Percentiles rank a stretch among this genome's conserved stretches.
Evolutionary conservation across 2,329 filamentous ascomycete genomes (phyloP).

Genomic region (Phaeomoniella chlamydospora): DNA sequence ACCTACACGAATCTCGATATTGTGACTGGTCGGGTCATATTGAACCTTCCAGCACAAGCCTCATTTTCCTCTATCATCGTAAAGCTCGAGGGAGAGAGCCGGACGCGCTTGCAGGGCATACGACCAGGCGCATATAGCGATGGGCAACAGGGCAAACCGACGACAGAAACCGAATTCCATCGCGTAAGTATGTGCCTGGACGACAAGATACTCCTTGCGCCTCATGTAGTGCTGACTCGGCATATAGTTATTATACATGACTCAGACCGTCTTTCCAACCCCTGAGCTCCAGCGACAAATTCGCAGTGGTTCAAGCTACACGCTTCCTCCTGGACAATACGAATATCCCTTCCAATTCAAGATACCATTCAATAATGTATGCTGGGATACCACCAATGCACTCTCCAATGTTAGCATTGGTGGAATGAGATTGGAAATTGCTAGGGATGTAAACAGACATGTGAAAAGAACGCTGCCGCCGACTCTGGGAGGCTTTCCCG

Average conservation of each 20-base stretch:
- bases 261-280: constrained; percentile 29
- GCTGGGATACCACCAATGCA: constrained; percentile 23
- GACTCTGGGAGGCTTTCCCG: constrained; percentile 72
- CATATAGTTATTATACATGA: constrained; percentile 30
- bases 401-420: constrained; percentile 30
- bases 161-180: constrained; percentile 32
- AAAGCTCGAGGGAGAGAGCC: constrained; percentile 34
- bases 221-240: background rate
- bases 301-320: constrained; percentile 22
- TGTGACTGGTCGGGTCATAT: constrained; percentile 28
- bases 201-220: too few species aligned
- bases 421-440: constrained; percentile 29
- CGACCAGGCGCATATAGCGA: constrained; percentile 8
- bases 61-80: constrained; percentile 30
- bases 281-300: constrained; percentile 23
- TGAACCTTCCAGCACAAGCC: constrained; percentile 25
- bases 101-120: constrained; percentile 25
- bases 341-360: constrained; percentile 36
- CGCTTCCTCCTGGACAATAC: constrained; percentile 28
- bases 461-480: constrained; percentile 79
- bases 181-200: constrained; percentile 21
- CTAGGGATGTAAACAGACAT: constrained; percentile 40
- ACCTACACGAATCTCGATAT: constrained; percentile 35
- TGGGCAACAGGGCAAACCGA: constrained; percentile 18
- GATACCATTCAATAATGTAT: constrained; percentile 36